Evolutionary conservation across 306 rosid species (phyloP).

Genomic region (Rosa lucieae): DNA sequence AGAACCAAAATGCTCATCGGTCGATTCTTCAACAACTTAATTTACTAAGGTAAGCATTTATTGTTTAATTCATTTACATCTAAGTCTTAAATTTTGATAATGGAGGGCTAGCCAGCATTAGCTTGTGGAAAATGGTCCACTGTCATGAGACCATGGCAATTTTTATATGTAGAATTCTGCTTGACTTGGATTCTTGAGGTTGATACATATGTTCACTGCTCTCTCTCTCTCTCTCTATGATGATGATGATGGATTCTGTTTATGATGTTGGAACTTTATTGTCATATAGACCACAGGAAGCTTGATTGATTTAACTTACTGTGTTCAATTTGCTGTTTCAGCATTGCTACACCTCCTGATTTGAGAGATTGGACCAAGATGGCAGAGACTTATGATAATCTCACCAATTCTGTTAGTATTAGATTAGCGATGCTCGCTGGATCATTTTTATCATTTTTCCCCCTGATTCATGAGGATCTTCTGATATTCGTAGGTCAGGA

Average conservation of each 20-base stretch:
- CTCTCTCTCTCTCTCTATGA: neutral
- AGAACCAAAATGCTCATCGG: constrained; percentile 91
- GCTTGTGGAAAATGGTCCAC: constrained; percentile 18
- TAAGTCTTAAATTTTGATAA: constrained; percentile 9
- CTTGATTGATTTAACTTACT: constrained; percentile 19
- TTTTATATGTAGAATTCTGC: constrained; percentile 11
- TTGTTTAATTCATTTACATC: constrained; percentile 1
- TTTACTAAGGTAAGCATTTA: constrained; percentile 54
- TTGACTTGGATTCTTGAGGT: constrained; percentile 7
- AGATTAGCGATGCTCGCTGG: constrained; percentile 18
- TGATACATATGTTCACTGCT: constrained; percentile 9
- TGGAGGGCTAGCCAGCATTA: constrained; percentile 7
- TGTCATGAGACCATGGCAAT: constrained; percentile 11
- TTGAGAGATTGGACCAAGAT: constrained; percentile 82
- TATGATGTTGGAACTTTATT: neutral
- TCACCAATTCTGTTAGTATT: constrained; percentile 73
- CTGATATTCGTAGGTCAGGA: constrained; percentile 67
- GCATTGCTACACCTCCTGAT: constrained; percentile 70
- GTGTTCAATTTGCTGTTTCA: constrained; percentile 40
- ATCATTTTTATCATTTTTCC: constrained; percentile 12
- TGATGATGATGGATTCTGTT: neutral
- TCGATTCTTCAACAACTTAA: constrained; percentile 85
- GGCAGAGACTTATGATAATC: constrained; percentile 88
- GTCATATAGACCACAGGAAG: constrained; percentile 9
- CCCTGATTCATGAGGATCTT: constrained; percentile 14